These are phyloP conservation scores for Ogataea neopini DNA, from an alignment of 805 yeast species.

Conservation along the genomic window DNA sequence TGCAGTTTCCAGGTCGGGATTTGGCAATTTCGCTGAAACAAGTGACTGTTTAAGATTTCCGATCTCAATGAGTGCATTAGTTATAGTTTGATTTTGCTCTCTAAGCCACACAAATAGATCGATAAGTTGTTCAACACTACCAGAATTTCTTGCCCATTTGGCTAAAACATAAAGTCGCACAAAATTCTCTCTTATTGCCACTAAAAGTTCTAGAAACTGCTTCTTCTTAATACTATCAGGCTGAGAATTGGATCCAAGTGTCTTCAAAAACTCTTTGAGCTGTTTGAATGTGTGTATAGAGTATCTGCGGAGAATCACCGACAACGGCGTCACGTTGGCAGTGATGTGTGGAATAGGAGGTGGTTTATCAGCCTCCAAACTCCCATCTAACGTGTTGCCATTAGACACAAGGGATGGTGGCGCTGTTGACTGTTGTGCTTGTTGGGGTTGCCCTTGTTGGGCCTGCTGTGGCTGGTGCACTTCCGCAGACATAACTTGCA, in stretches of 20 bases:
- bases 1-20: constrained; percentile 86
- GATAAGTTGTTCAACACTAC: constrained; percentile 71
- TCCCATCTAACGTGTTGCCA: neutral
- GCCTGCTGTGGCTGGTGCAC: constrained; percentile 8
- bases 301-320: constrained; percentile 57
- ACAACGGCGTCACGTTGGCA: constrained; percentile 65
- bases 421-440: neutral
- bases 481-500: constrained; percentile 17
- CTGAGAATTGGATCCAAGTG: constrained; percentile 51
- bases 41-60: constrained; percentile 69
- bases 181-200: constrained; percentile 77
- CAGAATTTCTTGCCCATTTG: constrained; percentile 82
- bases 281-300: constrained; percentile 65
- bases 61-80: constrained; percentile 64
- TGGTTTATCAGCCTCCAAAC: neutral
- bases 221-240: constrained; percentile 66
- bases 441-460: neutral
- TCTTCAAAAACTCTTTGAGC: constrained; percentile 59
- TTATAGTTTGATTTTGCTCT: constrained; percentile 68
- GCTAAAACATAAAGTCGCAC: constrained; percentile 80
- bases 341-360: constrained; percentile 66
- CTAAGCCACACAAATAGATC: constrained; percentile 88
- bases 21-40: constrained; percentile 87
- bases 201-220: constrained; percentile 64
- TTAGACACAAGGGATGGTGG: neutral